Evolutionary conservation across 2,329 filamentous ascomycete genomes (phyloP).

Genomic region (Ophiostoma pallidulum): DNA sequence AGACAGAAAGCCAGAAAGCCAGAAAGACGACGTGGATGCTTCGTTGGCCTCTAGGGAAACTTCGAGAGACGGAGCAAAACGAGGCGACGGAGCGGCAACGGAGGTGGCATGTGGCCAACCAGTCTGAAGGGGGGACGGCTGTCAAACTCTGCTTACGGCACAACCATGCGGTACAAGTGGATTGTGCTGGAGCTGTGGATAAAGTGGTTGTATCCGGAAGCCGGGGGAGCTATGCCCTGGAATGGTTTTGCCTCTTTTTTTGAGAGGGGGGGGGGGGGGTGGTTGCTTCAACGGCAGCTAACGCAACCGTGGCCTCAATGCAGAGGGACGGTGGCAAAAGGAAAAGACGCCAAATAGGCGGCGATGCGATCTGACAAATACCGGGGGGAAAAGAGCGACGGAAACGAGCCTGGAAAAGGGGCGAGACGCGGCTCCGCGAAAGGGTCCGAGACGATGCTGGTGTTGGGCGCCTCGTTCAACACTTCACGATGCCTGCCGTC

Average conservation of each 20-base stretch:
- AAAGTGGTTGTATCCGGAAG: not conserved
- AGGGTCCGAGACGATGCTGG: not conserved
- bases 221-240: not conserved
- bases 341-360: slow-evolving; percentile 7
- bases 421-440: not conserved
- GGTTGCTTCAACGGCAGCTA: not conserved
- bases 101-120: slow-evolving; percentile 1
- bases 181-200: not conserved
- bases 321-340: slow-evolving; percentile 10
- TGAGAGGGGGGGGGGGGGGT: no score
- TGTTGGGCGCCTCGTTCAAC: not conserved
- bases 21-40: slow-evolving; percentile 1
- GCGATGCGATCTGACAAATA: slow-evolving; percentile 1
- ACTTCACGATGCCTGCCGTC: slow-evolving; percentile 4
- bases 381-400: not conserved
- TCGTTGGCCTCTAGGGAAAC: slow-evolving; percentile 10
- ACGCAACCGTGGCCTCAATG: slow-evolving; percentile 14
- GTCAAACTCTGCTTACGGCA: slow-evolving; percentile 4
- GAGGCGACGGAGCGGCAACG: not conserved
- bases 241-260: not conserved
- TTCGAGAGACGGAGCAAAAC: not conserved
- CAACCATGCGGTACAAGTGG: slow-evolving; percentile 7
- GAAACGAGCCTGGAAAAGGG: slow-evolving; percentile 1
- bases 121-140: slow-evolving; percentile 1
- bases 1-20: not conserved